Evolutionary conservation across 768 basidiomycete species (phyloP).

Genomic region (Auricularia heimuer): DNA sequence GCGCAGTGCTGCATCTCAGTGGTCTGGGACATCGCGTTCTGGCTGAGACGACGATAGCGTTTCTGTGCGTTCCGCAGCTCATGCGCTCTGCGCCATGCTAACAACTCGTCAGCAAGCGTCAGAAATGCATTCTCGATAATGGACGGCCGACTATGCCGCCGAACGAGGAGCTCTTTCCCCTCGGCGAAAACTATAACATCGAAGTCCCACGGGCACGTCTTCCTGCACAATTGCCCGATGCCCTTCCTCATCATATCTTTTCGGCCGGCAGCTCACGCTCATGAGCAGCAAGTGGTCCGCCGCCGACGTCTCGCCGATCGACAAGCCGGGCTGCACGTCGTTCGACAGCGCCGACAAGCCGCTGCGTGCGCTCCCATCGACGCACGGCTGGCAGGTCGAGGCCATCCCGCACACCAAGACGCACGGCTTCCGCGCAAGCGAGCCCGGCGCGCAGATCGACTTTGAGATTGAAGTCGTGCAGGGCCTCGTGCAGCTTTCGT

Average conservation of each 20-base stretch:
- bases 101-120: not conserved
- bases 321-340: not conserved
- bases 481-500: not conserved
- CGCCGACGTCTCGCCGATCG: not conserved
- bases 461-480: not conserved
- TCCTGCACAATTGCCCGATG: no score
- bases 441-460: not conserved
- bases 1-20: conserved; percentile 1
- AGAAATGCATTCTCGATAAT: not conserved
- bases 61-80: not conserved
- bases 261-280: not conserved
- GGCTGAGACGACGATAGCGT: conserved; percentile 1
- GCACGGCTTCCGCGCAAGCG: not conserved
- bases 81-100: not conserved
- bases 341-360: conserved; percentile 2
- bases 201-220: not conserved
- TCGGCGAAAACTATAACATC: not conserved
- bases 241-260: no score
- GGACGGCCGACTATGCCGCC: not conserved
- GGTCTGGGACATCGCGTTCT: conserved; percentile 1
- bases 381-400: not conserved
- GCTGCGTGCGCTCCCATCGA: not conserved
- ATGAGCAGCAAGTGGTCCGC: not conserved
- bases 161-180: not conserved
- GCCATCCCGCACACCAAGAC: not conserved